These are phyloP conservation scores for Dendrobium officinale DNA, from an alignment of 106 monocot genomes.

Conservation along the genomic window DNA sequence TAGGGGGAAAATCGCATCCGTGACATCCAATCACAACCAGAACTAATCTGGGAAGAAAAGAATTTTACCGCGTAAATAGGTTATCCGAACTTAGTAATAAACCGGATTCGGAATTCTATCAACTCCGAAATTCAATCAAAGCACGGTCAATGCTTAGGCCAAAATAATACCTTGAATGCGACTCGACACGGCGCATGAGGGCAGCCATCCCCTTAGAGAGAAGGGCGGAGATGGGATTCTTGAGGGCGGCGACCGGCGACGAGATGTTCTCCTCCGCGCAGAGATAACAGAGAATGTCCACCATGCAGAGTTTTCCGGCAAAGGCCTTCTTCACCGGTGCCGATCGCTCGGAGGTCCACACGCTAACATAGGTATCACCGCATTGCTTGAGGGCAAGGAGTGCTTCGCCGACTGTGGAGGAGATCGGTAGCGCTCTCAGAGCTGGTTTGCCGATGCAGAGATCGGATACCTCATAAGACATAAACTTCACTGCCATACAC, in stretches of 20 bases:
- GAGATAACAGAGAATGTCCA: constrained; percentile 68
- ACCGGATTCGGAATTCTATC: too few relatives aligned
- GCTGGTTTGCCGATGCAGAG: constrained; percentile 93
- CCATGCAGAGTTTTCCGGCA: constrained; percentile 54
- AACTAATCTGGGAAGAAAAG: too few relatives aligned
- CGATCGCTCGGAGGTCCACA: constrained; percentile 13
- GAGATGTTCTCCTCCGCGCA: constrained; percentile 33
- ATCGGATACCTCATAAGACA: constrained; percentile 60
- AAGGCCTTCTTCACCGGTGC: constrained; percentile 1
- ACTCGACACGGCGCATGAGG: constrained; percentile 34
- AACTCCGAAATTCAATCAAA: not conserved
- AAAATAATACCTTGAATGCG: constrained; percentile 35
- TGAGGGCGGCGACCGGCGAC: constrained; percentile 34
- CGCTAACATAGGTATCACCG: constrained; percentile 32
- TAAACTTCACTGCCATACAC: constrained; percentile 57
- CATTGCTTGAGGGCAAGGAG: constrained; percentile 36
- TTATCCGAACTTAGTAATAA: not conserved
- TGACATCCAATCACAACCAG: too few relatives aligned
- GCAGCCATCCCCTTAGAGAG: constrained; percentile 8
- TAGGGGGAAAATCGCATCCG: too few relatives aligned
- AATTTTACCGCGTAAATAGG: not conserved
- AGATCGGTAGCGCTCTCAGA: constrained; percentile 38
- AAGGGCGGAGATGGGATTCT: constrained; percentile 37
- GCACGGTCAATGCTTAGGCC: not conserved
- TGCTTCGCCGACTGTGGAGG: constrained; percentile 59